Evolutionary conservation across 2,329 filamentous ascomycete species (phyloP).

Genomic region (Canariomyces notabilis): DNA sequence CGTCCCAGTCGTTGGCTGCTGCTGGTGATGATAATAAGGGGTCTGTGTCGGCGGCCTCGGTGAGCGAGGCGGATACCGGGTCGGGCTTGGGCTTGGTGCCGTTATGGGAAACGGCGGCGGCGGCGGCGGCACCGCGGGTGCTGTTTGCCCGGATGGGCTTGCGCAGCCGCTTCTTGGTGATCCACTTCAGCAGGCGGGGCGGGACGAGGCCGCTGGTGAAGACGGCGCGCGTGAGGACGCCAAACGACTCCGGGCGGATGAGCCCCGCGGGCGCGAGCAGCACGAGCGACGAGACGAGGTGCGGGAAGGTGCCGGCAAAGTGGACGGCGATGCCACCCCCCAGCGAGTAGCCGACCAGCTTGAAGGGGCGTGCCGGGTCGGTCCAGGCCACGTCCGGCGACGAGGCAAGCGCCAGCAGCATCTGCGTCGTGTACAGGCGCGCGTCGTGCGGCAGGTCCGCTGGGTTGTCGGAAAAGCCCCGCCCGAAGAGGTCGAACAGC

Average conservation of each 20-base stretch:
- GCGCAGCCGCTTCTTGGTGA: slow-evolving; percentile 46
- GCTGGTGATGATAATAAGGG: background rate
- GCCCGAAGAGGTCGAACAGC: slow-evolving; percentile 70
- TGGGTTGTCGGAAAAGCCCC: slow-evolving; percentile 62
- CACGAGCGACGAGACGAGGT: slow-evolving; percentile 63
- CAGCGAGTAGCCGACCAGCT: slow-evolving; percentile 73
- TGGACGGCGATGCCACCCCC: slow-evolving; percentile 73
- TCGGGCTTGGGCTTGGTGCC: slow-evolving; percentile 6
- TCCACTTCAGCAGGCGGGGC: slow-evolving; percentile 43
- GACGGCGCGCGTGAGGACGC: slow-evolving; percentile 43
- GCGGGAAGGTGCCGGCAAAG: slow-evolving; percentile 68
- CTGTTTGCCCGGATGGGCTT: slow-evolving; percentile 42
- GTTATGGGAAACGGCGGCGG: background rate
- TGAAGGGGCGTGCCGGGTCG: slow-evolving; percentile 47
- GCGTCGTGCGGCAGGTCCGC: slow-evolving; percentile 65
- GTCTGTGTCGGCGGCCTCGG: slow-evolving; percentile 19
- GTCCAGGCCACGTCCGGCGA: slow-evolving; percentile 63
- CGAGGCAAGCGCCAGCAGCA: slow-evolving; percentile 64
- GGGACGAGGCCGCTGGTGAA: slow-evolving; percentile 54
- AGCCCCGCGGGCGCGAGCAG: slow-evolving; percentile 77
- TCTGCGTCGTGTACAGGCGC: slow-evolving; percentile 68
- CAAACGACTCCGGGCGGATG: slow-evolving; percentile 53
- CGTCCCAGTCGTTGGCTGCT: background rate
- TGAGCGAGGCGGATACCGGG: slow-evolving; percentile 11
- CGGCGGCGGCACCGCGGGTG: slow-evolving; percentile 21